Percentiles rank a stretch among this genome's conserved stretches.
These are phyloP conservation scores for Coccomyxa sp. DNA, from an alignment of 139 green algal genomes.

Conservation along the genomic window DNA sequence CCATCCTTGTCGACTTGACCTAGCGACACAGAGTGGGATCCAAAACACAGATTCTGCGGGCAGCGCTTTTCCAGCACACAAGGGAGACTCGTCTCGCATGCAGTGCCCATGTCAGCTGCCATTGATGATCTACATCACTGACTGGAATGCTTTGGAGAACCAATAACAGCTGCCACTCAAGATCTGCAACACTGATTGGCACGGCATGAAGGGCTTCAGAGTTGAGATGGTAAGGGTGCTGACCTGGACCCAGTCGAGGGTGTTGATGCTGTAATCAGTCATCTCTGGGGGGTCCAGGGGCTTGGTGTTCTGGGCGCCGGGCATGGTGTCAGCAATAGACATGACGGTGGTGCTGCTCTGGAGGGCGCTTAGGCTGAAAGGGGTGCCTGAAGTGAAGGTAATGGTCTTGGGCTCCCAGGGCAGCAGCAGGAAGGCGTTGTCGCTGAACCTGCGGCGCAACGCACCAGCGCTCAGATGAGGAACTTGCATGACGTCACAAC, in stretches of 20 bases:
- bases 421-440: constrained; percentile 36
- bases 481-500: too few species aligned
- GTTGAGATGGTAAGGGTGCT: neutral
- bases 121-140: neutral
- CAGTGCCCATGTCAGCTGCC: too few species aligned
- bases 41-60: too few species aligned
- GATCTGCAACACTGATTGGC: neutral
- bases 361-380: neutral
- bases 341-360: neutral
- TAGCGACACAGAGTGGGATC: too few species aligned
- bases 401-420: constrained; percentile 34
- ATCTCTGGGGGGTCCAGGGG: neutral
- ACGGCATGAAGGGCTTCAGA: neutral
- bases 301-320: neutral
- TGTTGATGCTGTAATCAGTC: neutral
- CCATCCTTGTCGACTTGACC: neutral
- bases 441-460: constrained; percentile 29
- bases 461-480: neutral
- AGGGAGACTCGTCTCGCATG: neutral
- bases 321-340: constrained; percentile 8
- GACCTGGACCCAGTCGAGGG: neutral
- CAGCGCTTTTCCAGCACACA: neutral
- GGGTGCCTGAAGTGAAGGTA: constrained; percentile 3
- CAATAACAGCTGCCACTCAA: neutral
- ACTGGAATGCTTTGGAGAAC: neutral